phyloP scores from a whole-genome alignment of 805 yeast species.

The Teunomyces cretensis region DNA sequence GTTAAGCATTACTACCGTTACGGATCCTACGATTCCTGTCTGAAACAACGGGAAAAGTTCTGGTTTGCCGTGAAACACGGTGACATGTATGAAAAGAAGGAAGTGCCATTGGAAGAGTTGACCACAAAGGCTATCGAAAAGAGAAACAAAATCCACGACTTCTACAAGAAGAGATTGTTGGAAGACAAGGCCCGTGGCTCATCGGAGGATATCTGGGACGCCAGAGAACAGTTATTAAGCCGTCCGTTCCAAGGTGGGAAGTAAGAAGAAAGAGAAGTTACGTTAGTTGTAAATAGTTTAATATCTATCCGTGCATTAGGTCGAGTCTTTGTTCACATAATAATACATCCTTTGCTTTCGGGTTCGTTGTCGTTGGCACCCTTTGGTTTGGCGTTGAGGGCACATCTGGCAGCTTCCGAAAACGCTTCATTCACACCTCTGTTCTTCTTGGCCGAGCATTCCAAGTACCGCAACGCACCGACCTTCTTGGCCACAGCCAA shows the following conservation, averaged over 20 bases:
- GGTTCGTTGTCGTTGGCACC: conserved; percentile 56
- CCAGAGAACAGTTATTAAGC: conserved; percentile 26
- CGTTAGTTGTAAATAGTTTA: neutral
- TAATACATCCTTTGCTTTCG: conserved; percentile 39
- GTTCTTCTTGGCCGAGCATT: conserved; percentile 94
- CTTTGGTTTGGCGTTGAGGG: conserved; percentile 83
- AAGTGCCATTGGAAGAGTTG: conserved; percentile 34
- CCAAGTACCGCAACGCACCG: conserved; percentile 92
- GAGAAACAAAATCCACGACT: conserved; percentile 57
- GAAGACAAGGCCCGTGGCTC: conserved; percentile 66
- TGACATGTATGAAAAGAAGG: conserved; percentile 19
- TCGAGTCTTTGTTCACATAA: conserved; percentile 26
- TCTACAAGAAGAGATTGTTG: conserved; percentile 62
- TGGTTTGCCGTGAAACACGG: conserved; percentile 75
- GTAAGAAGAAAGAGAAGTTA: neutral
- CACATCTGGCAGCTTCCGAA: conserved; percentile 97
- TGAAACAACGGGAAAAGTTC: conserved; percentile 66
- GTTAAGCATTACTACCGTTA: conserved; percentile 78
- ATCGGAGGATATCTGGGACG: conserved; percentile 84
- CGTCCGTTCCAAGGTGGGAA: conserved; percentile 9
- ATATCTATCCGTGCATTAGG: conserved; percentile 1
- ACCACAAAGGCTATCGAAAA: conserved; percentile 48
- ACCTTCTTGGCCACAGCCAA: conserved; percentile 86
- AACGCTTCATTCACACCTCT: conserved; percentile 99
- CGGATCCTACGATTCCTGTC: conserved; percentile 75